Conservation (phyloP, 1,284 basidiomycete species). For the Puccinia novopanici region DNA sequence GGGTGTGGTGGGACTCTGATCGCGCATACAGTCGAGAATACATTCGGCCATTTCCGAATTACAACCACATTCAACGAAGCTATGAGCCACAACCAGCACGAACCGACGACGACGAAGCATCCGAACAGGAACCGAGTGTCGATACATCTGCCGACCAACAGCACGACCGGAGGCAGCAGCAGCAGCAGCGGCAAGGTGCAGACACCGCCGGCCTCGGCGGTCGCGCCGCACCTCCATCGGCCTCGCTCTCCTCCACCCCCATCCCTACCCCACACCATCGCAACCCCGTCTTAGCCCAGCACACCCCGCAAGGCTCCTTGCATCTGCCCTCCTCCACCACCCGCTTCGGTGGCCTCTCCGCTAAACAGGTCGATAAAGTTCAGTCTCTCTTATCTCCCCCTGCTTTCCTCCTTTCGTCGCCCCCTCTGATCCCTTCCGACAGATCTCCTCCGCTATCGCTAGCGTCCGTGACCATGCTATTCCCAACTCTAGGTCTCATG, state of each 20-base stretch:
- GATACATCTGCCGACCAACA: not conserved
- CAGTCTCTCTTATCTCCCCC: not conserved
- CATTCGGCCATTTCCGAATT: too few relatives aligned
- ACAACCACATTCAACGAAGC: not conserved
- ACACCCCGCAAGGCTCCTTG: slow-evolving; percentile 7
- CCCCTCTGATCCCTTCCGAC: not conserved
- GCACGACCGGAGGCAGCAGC: not conserved
- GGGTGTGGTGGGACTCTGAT: too few relatives aligned
- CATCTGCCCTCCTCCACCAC: slow-evolving; percentile 27
- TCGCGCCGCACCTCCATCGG: slow-evolving; percentile 1
- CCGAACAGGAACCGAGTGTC: slow-evolving; percentile 8
- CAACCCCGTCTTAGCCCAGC: slow-evolving; percentile 30
- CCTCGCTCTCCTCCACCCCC: slow-evolving; percentile 21
- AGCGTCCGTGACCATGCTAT: slow-evolving; percentile 35
- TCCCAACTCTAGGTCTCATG: not conserved
- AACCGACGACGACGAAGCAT: not conserved
- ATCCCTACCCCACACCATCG: slow-evolving; percentile 37
- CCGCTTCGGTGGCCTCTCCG: slow-evolving; percentile 45
- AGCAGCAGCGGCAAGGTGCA: not conserved
- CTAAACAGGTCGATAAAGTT: slow-evolving; percentile 48
- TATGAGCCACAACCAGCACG: not conserved
- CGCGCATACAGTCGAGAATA: too few relatives aligned
- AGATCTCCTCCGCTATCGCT: slow-evolving; percentile 48
- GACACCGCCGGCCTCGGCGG: not conserved
- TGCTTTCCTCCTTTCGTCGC: not conserved